phyloP scores from a whole-genome alignment of 345 rosid genomes.

The Boechera divaricarpa region DNA sequence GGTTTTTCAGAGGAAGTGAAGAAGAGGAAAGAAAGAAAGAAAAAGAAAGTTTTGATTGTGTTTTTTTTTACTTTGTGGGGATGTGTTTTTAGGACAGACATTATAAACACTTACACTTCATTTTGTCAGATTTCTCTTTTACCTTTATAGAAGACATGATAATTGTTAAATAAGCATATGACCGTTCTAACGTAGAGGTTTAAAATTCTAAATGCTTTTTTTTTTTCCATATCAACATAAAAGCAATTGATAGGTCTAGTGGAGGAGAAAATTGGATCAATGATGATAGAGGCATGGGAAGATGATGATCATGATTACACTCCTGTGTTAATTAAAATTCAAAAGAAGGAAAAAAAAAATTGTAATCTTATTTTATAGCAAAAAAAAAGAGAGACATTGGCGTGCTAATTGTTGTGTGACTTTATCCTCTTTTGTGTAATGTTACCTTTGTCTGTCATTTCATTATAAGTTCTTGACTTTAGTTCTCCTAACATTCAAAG shows the following conservation, averaged over 20 bases:
- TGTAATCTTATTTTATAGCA: slow-evolving; percentile 1
- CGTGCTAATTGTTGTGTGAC: slow-evolving; percentile 43
- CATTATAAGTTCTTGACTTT: slow-evolving; percentile 42
- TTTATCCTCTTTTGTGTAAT: slow-evolving; percentile 37
- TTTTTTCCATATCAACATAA: slow-evolving; percentile 2
- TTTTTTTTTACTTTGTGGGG: slow-evolving; percentile 26
- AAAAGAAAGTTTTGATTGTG: slow-evolving; percentile 16
- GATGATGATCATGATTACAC: slow-evolving; percentile 43
- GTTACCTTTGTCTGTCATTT: slow-evolving; percentile 36
- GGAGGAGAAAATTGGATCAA: slow-evolving; percentile 37
- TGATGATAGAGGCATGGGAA: slow-evolving; percentile 48
- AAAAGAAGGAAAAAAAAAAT: not conserved
- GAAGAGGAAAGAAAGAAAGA: slow-evolving; percentile 26
- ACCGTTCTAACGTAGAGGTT: slow-evolving; percentile 38
- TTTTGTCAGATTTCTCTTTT: slow-evolving; percentile 33
- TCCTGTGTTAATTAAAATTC: slow-evolving; percentile 22
- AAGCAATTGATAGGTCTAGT: slow-evolving; percentile 33
- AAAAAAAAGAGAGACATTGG: slow-evolving; percentile 30
- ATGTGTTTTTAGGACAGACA: slow-evolving; percentile 32
- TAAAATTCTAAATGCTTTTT: not conserved
- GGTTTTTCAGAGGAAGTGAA: slow-evolving; percentile 31
- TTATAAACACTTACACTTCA: slow-evolving; percentile 40
- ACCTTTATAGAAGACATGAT: slow-evolving; percentile 28
- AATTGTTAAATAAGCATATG: slow-evolving; percentile 19
- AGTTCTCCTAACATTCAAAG: slow-evolving; percentile 20